phyloP scores from a whole-genome alignment of 2,329 filamentous ascomycete genomes.

The Nemania sp. region DNA sequence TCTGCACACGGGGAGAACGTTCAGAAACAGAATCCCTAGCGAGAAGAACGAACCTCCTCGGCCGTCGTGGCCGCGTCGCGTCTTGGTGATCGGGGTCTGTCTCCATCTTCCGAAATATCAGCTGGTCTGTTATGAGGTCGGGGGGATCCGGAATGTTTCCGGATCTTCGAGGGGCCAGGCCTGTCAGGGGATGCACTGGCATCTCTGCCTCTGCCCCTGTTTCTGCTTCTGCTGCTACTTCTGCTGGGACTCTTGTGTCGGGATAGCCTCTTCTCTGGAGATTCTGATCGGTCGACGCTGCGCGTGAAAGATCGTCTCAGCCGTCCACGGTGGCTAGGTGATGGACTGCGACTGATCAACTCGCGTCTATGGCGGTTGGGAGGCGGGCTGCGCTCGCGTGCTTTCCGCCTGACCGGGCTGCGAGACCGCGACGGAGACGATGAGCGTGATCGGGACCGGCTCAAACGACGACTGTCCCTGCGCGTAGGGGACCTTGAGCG shows the following conservation, averaged over 20 bases:
- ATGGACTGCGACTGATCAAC: slow-evolving; percentile 43
- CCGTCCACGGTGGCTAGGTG: slow-evolving; percentile 40
- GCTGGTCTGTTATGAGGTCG: slow-evolving; percentile 55
- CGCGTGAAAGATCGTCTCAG: slow-evolving; percentile 42
- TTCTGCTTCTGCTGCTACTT: slow-evolving; percentile 25
- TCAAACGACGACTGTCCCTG: slow-evolving; percentile 45
- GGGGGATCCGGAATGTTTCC: slow-evolving; percentile 56
- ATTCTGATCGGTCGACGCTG: slow-evolving; percentile 36
- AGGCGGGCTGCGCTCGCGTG: slow-evolving; percentile 42
- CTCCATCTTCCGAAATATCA: slow-evolving; percentile 59
- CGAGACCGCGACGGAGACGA: slow-evolving; percentile 43
- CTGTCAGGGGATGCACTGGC: slow-evolving; percentile 30
- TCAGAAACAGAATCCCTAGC: slow-evolving; percentile 34
- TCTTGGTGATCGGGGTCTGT: slow-evolving; percentile 44
- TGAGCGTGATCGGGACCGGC: slow-evolving; percentile 44
- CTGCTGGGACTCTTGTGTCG: slow-evolving; percentile 27
- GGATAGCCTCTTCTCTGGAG: slow-evolving; percentile 30
- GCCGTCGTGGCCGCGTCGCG: slow-evolving; percentile 39
- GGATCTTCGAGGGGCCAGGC: slow-evolving; percentile 46
- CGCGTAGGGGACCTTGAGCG: slow-evolving; percentile 47
- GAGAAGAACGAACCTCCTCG: slow-evolving; percentile 49
- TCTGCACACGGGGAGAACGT: slow-evolving; percentile 32
- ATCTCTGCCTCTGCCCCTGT: slow-evolving; percentile 28
- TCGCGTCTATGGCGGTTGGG: slow-evolving; percentile 40
- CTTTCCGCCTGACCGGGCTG: slow-evolving; percentile 40